Conservation (phyloP, 331 rosid species). For the Spiraea crenata region DNA sequence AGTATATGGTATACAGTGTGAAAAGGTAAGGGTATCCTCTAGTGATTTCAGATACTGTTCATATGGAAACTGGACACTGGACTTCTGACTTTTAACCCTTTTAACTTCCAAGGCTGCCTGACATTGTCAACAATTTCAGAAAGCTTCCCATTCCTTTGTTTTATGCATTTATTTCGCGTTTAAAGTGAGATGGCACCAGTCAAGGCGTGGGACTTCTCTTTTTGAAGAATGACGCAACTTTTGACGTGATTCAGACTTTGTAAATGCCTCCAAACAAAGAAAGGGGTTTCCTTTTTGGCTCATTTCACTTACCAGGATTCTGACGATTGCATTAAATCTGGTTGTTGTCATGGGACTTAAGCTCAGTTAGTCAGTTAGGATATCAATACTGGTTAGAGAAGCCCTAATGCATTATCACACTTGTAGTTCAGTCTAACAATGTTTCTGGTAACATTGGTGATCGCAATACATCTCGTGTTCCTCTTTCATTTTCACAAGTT, state of each 20-base stretch:
- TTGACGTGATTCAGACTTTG: neutral
- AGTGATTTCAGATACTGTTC: neutral
- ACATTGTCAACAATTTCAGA: neutral
- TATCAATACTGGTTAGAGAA: slow-evolving; percentile 9
- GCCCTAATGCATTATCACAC: slow-evolving; percentile 16
- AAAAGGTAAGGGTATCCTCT: neutral
- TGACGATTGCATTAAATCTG: slow-evolving; percentile 1
- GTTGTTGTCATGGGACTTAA: slow-evolving; percentile 13
- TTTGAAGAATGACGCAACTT: neutral
- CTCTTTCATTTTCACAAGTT: slow-evolving; percentile 12
- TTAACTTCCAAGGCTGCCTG: neutral
- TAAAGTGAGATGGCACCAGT: slow-evolving; percentile 6
- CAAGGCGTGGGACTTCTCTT: slow-evolving; percentile 14
- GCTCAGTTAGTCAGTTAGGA: slow-evolving; percentile 9
- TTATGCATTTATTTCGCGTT: neutral
- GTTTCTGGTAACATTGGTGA: slow-evolving; percentile 12
- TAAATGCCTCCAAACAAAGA: neutral
- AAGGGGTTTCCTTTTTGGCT: slow-evolving; percentile 19
- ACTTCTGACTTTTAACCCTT: neutral
- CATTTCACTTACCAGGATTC: slow-evolving; percentile 11
- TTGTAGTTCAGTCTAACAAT: slow-evolving; percentile 11
- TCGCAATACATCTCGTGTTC: slow-evolving; percentile 19
- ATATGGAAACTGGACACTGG: neutral
- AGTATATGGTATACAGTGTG: neutral
- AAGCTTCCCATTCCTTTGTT: slow-evolving; percentile 3